Conservation (phyloP, 345 rosid genomes). For the Heritiera fomes region DNA sequence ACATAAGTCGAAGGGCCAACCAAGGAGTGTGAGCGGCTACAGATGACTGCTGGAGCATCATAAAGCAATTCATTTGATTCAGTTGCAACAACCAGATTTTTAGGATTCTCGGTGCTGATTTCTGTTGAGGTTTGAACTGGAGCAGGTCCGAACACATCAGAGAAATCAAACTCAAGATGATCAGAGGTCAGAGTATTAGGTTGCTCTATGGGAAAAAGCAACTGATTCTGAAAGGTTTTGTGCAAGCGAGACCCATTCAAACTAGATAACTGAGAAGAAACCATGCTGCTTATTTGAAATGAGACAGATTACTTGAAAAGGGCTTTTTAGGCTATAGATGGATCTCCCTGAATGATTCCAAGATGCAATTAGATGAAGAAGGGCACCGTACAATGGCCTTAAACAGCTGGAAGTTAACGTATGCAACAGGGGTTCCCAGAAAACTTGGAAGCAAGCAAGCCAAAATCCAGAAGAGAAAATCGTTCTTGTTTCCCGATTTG, state of each 20-base stretch:
- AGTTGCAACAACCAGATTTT: slow-evolving; percentile 20
- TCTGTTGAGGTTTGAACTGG: slow-evolving; percentile 38
- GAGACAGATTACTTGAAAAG: background rate
- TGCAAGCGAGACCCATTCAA: slow-evolving; percentile 20
- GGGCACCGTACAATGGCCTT: slow-evolving; percentile 41
- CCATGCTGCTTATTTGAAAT: slow-evolving; percentile 27
- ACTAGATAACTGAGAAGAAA: slow-evolving; percentile 37
- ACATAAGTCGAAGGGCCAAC: slow-evolving; percentile 54
- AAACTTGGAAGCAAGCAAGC: slow-evolving; percentile 53
- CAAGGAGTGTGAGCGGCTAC: slow-evolving; percentile 52
- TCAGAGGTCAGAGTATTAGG: slow-evolving; percentile 36
- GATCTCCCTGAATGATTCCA: slow-evolving; percentile 23
- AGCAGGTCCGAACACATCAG: slow-evolving; percentile 56
- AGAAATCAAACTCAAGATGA: slow-evolving; percentile 49
- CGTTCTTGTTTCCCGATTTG: slow-evolving; percentile 55
- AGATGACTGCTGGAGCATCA: slow-evolving; percentile 44
- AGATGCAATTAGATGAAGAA: slow-evolving; percentile 19
- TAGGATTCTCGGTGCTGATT: slow-evolving; percentile 19
- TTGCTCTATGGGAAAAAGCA: slow-evolving; percentile 41
- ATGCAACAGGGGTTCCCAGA: slow-evolving; percentile 32
- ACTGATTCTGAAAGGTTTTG: slow-evolving; percentile 31
- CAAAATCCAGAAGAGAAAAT: slow-evolving; percentile 49
- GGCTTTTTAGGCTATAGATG: slow-evolving; percentile 11
- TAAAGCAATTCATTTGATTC: slow-evolving; percentile 37
- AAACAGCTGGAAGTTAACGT: slow-evolving; percentile 37